Conservation (phyloP, 352 stramenopile genomes). For the Phytopythium litorale region DNA sequence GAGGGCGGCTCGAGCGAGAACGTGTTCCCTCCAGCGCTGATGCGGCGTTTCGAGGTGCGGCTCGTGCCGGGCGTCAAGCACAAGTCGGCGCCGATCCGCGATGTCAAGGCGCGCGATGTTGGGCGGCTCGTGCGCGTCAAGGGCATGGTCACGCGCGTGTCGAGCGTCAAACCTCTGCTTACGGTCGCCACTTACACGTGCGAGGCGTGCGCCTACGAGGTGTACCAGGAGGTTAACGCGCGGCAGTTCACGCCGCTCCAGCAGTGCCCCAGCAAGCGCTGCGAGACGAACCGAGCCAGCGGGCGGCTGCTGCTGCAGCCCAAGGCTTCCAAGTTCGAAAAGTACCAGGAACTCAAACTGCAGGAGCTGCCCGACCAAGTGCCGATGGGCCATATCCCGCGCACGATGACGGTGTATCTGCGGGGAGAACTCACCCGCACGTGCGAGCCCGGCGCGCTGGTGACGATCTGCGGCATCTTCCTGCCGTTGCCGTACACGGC, state of each 20-base stretch:
- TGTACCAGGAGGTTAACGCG: slow-evolving; percentile 95
- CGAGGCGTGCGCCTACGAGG: slow-evolving; percentile 94
- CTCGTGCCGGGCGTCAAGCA: slow-evolving; percentile 80
- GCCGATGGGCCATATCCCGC: slow-evolving; percentile 98
- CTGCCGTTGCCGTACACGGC: slow-evolving; percentile 91
- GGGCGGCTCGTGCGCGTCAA: slow-evolving; percentile 95
- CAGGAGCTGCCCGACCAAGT: slow-evolving; percentile 93
- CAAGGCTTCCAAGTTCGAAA: slow-evolving; percentile 97
- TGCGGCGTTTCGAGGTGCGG: slow-evolving; percentile 87
- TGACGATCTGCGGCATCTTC: slow-evolving; percentile 97
- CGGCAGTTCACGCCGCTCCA: slow-evolving; percentile 94
- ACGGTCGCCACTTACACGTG: slow-evolving; percentile 98
- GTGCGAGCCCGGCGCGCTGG: slow-evolving; percentile 93
- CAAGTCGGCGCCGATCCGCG: slow-evolving; percentile 89
- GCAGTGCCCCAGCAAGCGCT: slow-evolving; percentile 89
- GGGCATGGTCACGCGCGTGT: slow-evolving; percentile 98
- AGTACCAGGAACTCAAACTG: slow-evolving; percentile 99
- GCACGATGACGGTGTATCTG: slow-evolving; percentile 90
- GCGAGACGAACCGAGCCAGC: slow-evolving; percentile 72
- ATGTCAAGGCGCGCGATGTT: slow-evolving; percentile 94
- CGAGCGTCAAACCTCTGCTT: slow-evolving; percentile 97
- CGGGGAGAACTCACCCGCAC: slow-evolving; percentile 92
- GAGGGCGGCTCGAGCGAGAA: slow-evolving; percentile 32
- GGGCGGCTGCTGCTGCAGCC: slow-evolving; percentile 94
- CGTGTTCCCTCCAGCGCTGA: slow-evolving; percentile 91